Conservation (phyloP, 495 filamentous ascomycete genomes). For the Penicillium fimorum region DNA sequence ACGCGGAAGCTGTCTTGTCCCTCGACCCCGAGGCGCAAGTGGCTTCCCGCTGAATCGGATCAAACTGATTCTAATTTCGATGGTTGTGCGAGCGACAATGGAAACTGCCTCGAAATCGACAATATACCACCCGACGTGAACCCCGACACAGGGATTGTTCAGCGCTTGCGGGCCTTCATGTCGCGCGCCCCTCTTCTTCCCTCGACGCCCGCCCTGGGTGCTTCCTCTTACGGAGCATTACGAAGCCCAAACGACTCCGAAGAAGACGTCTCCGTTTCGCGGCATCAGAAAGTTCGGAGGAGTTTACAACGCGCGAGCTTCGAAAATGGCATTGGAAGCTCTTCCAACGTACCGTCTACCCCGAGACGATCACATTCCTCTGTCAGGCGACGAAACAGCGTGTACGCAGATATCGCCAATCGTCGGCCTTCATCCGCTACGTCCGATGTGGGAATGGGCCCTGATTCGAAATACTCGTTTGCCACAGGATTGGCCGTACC, state of each 20-base stretch:
- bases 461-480: conserved; percentile 33
- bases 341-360: conserved; percentile 15
- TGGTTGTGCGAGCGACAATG: conserved; percentile 14
- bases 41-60: conserved; percentile 26
- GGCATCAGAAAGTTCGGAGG: not conserved
- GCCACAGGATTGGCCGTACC: conserved; percentile 30
- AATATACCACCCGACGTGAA: conserved; percentile 11
- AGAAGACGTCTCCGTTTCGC: conserved; percentile 3
- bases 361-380: conserved; percentile 21
- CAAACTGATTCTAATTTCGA: not conserved
- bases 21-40: conserved; percentile 24
- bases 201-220: conserved; percentile 55
- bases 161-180: conserved; percentile 41
- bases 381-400: conserved; percentile 19
- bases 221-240: conserved; percentile 58
- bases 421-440: conserved; percentile 27
- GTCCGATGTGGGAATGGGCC: conserved; percentile 30
- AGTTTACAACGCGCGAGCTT: conserved; percentile 12
- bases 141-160: conserved; percentile 17
- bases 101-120: conserved; percentile 16
- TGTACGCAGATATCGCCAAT: conserved; percentile 14
- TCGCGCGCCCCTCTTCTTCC: conserved; percentile 56
- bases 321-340: conserved; percentile 19
- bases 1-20: conserved; percentile 31
- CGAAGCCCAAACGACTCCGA: conserved; percentile 25